phyloP scores from a whole-genome alignment of 192 early-diverging fungal species.

The Chytriomyces hyalinus region DNA sequence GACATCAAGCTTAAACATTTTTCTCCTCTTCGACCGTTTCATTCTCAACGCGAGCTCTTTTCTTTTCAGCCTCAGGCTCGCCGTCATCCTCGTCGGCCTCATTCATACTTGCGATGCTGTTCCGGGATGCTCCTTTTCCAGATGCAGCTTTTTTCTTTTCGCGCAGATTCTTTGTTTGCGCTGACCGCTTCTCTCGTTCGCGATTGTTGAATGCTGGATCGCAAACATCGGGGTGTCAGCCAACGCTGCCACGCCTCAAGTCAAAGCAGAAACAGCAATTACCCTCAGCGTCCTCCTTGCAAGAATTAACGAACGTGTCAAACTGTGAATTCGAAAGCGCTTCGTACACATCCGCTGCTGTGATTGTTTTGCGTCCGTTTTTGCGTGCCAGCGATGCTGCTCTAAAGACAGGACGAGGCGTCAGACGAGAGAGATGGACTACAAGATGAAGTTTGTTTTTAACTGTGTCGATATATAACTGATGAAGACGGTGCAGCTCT shows the following conservation, averaged over 20 bases:
- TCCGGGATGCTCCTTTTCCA: neutral
- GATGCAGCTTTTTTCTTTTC: slow-evolving; percentile 15
- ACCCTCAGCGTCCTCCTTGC: slow-evolving; percentile 17
- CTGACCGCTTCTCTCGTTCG: slow-evolving; percentile 14
- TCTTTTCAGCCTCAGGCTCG: neutral
- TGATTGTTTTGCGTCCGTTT: slow-evolving; percentile 24
- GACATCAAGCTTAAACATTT: neutral
- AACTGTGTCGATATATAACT: slow-evolving; percentile 26
- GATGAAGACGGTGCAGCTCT: slow-evolving; percentile 25
- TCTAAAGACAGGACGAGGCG: neutral
- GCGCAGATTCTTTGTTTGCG: slow-evolving; percentile 17
- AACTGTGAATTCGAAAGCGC: slow-evolving; percentile 1
- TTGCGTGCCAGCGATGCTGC: slow-evolving; percentile 9
- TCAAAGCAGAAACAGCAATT: neutral
- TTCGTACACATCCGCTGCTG: slow-evolving; percentile 23
- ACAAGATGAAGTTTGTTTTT: slow-evolving; percentile 24
- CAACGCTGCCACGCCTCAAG: slow-evolving; percentile 8
- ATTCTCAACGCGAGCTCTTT: neutral
- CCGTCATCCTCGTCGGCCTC: neutral
- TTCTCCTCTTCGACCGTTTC: neutral
- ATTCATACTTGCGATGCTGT: neutral
- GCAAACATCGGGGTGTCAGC: neutral
- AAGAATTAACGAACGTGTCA: slow-evolving; percentile 7
- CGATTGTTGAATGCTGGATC: slow-evolving; percentile 12
- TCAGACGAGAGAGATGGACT: neutral